Evolutionary conservation across 352 stramenopile genomes (phyloP).

Genomic region (Globisporangium polare): DNA sequence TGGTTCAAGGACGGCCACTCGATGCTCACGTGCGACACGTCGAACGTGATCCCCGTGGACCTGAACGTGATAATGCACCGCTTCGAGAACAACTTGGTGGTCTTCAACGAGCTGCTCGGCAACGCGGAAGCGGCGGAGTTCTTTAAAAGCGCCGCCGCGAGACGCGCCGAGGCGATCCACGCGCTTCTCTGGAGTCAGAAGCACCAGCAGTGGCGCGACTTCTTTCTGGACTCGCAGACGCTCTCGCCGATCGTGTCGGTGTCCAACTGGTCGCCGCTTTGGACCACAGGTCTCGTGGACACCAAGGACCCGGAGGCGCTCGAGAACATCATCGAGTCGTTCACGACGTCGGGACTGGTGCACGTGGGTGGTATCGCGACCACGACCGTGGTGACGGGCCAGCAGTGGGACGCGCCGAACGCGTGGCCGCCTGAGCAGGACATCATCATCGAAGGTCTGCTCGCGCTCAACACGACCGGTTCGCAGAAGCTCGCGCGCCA

Average conservation of each 20-base stretch:
- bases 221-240: constrained; percentile 37
- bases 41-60: constrained; percentile 73
- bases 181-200: constrained; percentile 61
- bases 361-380: constrained; percentile 63
- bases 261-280: constrained; percentile 72
- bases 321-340: constrained; percentile 39
- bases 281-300: constrained; percentile 46
- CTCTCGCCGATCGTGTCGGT: constrained; percentile 47
- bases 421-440: constrained; percentile 83
- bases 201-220: constrained; percentile 63
- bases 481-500: constrained; percentile 45
- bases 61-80: constrained; percentile 81
- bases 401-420: constrained; percentile 87
- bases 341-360: constrained; percentile 59
- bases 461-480: constrained; percentile 40
- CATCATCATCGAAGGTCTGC: constrained; percentile 75
- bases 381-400: constrained; percentile 60
- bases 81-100: constrained; percentile 67
- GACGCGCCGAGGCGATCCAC: constrained; percentile 53
- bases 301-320: constrained; percentile 41
- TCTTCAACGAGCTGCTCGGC: constrained; percentile 52
- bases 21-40: constrained; percentile 58
- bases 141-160: constrained; percentile 39
- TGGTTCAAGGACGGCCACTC: constrained; percentile 59
- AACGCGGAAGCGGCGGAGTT: constrained; percentile 31